Evolutionary conservation across 352 stramenopile genomes (phyloP).

Genomic region (Phytophthora uliginosa): DNA sequence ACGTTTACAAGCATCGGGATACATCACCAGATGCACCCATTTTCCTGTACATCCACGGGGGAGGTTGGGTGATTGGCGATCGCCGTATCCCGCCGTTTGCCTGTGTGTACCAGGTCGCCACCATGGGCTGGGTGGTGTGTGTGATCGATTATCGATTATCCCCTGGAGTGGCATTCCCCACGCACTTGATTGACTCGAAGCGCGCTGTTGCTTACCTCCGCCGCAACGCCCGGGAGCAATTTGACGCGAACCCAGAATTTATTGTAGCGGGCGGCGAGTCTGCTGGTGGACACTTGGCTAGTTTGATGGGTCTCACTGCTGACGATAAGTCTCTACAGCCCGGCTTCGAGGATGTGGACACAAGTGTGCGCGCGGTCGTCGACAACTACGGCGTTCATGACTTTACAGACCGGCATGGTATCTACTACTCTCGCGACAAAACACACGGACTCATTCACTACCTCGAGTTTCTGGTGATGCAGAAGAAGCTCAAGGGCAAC

Average conservation of each 20-base stretch:
- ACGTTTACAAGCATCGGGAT: slow-evolving; percentile 64
- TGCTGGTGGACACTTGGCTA: slow-evolving; percentile 64
- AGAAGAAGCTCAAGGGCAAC: slow-evolving; percentile 60
- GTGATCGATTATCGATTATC: slow-evolving; percentile 80
- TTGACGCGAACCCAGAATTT: slow-evolving; percentile 59
- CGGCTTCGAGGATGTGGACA: slow-evolving; percentile 71
- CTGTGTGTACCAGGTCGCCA: slow-evolving; percentile 66
- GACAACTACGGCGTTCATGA: slow-evolving; percentile 74
- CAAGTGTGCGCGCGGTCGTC: slow-evolving; percentile 63
- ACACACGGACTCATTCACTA: slow-evolving; percentile 52
- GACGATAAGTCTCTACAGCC: slow-evolving; percentile 61
- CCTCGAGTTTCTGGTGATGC: slow-evolving; percentile 69
- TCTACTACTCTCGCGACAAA: slow-evolving; percentile 62
- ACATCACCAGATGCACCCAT: slow-evolving; percentile 60
- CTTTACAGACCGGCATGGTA: slow-evolving; percentile 63
- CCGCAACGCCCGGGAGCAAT: slow-evolving; percentile 37
- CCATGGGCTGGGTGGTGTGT: slow-evolving; percentile 71
- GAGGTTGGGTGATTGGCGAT: slow-evolving; percentile 72
- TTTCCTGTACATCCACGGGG: slow-evolving; percentile 77
- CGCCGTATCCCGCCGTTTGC: slow-evolving; percentile 55
- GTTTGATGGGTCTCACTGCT: slow-evolving; percentile 58
- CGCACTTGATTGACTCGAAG: slow-evolving; percentile 73
- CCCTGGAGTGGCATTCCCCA: slow-evolving; percentile 66
- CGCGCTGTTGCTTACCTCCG: slow-evolving; percentile 69
- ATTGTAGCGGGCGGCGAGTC: slow-evolving; percentile 74